Evolutionary conservation across 345 rosid genomes (phyloP), one percentile per base, ranked within the genome.

Genomic region (Gossypium thurberi): DNA sequence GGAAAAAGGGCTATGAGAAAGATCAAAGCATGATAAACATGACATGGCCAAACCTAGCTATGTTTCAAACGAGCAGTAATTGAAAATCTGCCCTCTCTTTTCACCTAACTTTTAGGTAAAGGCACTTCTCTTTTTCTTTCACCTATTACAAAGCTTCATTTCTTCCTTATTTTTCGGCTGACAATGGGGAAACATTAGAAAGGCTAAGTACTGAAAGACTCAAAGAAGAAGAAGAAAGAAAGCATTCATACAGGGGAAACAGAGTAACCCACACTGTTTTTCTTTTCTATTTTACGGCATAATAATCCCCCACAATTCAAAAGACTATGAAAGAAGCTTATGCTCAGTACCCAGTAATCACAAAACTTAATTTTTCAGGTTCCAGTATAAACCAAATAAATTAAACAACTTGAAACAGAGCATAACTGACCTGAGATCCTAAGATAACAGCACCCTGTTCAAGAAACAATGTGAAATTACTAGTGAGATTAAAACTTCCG

Each of bases 401-500:
- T 21, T 65, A 21, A 46, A 46, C 53, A 21, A 23, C 12, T 13
- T 13, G 13, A 47, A 66, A 47, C 18, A 20, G 6, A 44, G 20
- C 26, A 10, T 8, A 23, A n/a, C 20, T 17, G 70, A 90, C 99
- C 97, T 85, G 91, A 74, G 98, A 96, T 74, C 96, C 99, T 77
- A 96, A 75, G 77, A 96, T 85, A 25, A 90, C 78, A 28, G 99
- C 98, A 18, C 91, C 97, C 10, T 73, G 84, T 57, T 93, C 85
- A 14, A 96, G 96, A 26, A 91, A 96, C 78, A 96, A 83, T 46
- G 95, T 93, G 87, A 96, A 90, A 79, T 93, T 87, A 72, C 95
- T 91, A 75, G 99, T 96, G 59, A 96, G 88, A 74, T 96, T 93
- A 74, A 96, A 93, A 81, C 92, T 91, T 33, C 99, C 99, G 1